Base-by-base conservation (phyloP, 306 rosid genomes). In the Bauhinia variegata region DNA sequence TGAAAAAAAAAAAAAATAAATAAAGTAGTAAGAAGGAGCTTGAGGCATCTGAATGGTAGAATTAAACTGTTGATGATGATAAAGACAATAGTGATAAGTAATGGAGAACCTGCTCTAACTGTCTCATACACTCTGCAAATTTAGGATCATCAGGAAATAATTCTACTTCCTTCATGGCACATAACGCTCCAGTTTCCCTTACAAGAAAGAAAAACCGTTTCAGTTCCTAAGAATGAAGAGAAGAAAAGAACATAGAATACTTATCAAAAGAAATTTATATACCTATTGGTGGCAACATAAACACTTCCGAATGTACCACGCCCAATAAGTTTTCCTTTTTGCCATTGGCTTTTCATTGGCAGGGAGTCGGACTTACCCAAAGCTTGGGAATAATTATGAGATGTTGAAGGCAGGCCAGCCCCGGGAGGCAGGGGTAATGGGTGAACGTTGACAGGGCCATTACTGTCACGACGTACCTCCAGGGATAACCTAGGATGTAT, bases 111-210 rank as follows among this genome's bases (percentile, higher is more conserved):
- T 95, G 99, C 78, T 95, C 88, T 80, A 95, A 71, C 74, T 95
- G 99, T 81, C 88, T 95, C 63, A 88, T 90, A 79, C 86, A 75
- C 71, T 95, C 99, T 9, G 87, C 91, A 8, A 97, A 82, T 79
- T 95, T 95, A 34, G 97, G 97, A 73, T 95, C 99, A 70, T 91
- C 99, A 12, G 70, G 86, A 74, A 82, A 80, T 67, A 91, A 73
- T 60, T 91, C 99, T 47, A 78, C 99, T 79, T 95, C 99, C 81
- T 95, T 95, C 99, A 95, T 88, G 44, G 99, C 99, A 84, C 97
- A 95, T 80, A 95, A 77, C 63, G 99, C 91, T 72, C 99, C 99
- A 55, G 93, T 95, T 80, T 83, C 85, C 65, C 97, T 93, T 75
- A 18, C 23, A 57, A 38, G 19, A 69, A 32, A 3, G 2, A 57